Evolutionary conservation across 305 asterid species (phyloP), one percentile per base, ranked within the genome.

Genomic region (Fraxinus ornus): DNA sequence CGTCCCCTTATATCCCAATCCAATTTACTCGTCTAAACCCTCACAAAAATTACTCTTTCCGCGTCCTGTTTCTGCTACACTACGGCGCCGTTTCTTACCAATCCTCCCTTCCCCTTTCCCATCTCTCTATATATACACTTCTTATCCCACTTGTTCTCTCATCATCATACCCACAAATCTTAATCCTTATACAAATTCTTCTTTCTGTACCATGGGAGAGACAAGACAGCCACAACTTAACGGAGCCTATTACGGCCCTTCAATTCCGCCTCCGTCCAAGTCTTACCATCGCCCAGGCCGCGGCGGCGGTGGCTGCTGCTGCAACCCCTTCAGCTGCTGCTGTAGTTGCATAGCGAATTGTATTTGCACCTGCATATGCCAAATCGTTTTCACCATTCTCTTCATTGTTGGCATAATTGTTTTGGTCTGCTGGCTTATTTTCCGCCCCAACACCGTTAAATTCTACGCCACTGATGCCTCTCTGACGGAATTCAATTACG

Each of bases 201-300:
- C 26, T 55, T 55, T 55, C 66, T 8, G 32, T 2, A 64, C 33
- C 17, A 88, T 88, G 89, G 89, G 86, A 21, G 89, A 85, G 35
- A 28, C 88, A 0, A 41, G 36, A 8, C 83, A 88, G 83, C 85
- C 92, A 36, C 90, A 88, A 33, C 85, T 94, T 77, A 93, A 93
- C 88, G 98, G 97, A 66, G 95, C 96, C 74, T 94, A 91, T 85
- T 94, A 93, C 88, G 97, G 98, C 72, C 97, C 97, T 1, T 85
- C 93, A 39, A 83, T 93, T 44, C 96, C 96, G 0, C 93, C 95
- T 80, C 91, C 92, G 74, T 4, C 89, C 5, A 90, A 86, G 33
- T 10, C 86, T 28, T 90, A 86, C 83, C 88, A 91, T 91, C 91
- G 93, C 87, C 90, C 90, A 7, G 86, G 97, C 28, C 85, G 91